These are phyloP conservation scores for Rubroboletus satanas DNA, from an alignment of 768 basidiomycete species.

Conservation along the genomic window DNA sequence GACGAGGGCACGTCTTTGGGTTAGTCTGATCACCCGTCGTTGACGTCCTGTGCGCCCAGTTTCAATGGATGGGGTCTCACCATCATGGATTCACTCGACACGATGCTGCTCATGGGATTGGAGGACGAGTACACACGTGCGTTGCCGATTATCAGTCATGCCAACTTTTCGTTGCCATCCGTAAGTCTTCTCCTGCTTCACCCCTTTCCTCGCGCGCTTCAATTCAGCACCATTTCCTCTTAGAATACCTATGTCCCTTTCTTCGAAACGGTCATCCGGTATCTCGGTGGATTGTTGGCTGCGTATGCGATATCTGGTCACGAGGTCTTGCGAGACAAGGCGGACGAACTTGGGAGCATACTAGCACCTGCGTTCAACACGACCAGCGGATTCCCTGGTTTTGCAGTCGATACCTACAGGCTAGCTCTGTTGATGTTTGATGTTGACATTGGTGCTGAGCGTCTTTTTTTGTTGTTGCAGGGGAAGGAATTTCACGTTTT, in stretches of 20 bases:
- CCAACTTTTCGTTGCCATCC: slow-evolving; percentile 45
- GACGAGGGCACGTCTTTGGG: neutral
- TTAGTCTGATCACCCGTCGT: neutral
- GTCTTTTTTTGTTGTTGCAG: neutral
- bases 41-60: slow-evolving; percentile 32
- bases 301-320: slow-evolving; percentile 75
- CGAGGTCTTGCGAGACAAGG: slow-evolving; percentile 57
- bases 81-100: slow-evolving; percentile 78
- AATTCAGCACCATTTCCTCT: neutral
- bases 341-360: slow-evolving; percentile 68
- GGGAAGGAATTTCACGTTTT: neutral
- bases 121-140: slow-evolving; percentile 66
- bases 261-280: slow-evolving; percentile 85
- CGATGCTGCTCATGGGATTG: slow-evolving; percentile 78
- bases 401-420: slow-evolving; percentile 63
- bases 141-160: slow-evolving; percentile 44
- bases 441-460: neutral
- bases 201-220: no score
- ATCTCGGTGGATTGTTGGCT: slow-evolving; percentile 82
- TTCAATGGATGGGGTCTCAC: slow-evolving; percentile 82
- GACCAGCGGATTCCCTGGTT: slow-evolving; percentile 64
- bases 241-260: slow-evolving; percentile 44
- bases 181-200: slow-evolving; percentile 28
- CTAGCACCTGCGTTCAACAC: slow-evolving; percentile 73
- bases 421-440: slow-evolving; percentile 21